Evolutionary conservation across 2,329 filamentous ascomycete species (phyloP), one percentile per base, ranked within the genome.

Genomic region (Annulohypoxylon truncatum): DNA sequence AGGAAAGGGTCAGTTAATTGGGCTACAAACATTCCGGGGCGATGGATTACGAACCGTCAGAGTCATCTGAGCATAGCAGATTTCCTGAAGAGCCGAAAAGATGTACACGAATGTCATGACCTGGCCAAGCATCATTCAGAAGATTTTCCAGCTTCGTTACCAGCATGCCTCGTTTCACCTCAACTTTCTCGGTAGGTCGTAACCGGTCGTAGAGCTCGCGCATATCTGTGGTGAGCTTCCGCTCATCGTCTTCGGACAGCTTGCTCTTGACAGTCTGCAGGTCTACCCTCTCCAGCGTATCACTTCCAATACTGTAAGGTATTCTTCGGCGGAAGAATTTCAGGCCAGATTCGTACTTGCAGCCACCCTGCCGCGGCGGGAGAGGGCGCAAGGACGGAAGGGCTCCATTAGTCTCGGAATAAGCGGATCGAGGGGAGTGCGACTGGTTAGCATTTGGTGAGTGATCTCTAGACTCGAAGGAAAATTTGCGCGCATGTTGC

Each of bases 1-100:
- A 53, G 50, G 58, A 15, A 20, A 24, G 22, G 6, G 79, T 82
- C 66, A 83, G 79, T 68, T 67, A 83, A 79, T 67, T 38, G 26
- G 20, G 40, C 2, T 44, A 44, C 31, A 57, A 53, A 5, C 24
- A 12, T 10, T 20, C 15, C 13, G 50, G 7, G 18, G 20, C 3
- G 50, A 12, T n/a, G 12, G 44, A 26, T 31, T 12, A 83, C 89
- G 74, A 83, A 97, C 94, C 93, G 82, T 99, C 96, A 55, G 96
- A 99, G 76, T 97, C 94, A 79, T 93, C 94, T 31, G 95, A 97
- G 79, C 94, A 97, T 61, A 99, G 83, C 78, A 96, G 82, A 79
- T 99, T 99, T 50, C 96, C 96, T 3, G 96, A 98, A 4, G 96
- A 98, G n/a, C 96, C 96, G 85, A 99, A 99, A 13, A 98, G 89